Base-by-base conservation (phyloP, 768 basidiomycete species). In the Mycena capillaripes region DNA sequence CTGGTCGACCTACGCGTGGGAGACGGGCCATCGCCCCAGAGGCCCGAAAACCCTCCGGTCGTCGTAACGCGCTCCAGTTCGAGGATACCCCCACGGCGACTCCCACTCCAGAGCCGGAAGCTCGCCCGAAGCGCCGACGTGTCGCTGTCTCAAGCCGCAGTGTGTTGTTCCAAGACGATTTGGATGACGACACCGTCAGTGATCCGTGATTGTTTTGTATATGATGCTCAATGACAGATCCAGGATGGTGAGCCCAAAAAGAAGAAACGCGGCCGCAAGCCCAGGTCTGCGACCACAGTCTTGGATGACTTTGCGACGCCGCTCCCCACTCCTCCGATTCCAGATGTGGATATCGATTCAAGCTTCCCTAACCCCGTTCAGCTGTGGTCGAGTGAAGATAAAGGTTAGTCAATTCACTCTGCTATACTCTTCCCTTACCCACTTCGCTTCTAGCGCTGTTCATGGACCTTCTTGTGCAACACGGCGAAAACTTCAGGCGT, bases 401-500 rank as follows among this genome's bases (percentile, higher is more conserved):
- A 90, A 84, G 85, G 90, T 90, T 67, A 76, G 86, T 80, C 19
- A 36, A 44, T 55, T 53, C 27, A 66, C n/a, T 36, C 40, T 34
- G 4, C 70, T 53, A 27, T 75, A 12, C 36, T 32, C 19, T 52
- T 58, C 71, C 50, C 70, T 79, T 63, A 75, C 68, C 63, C 62
- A 70, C 55, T 32, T 73, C 64, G 90, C 89, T 78, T 55, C 75
- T 21, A 72, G 71, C 34, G 1, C 48, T 87, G 55, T 91, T 94
- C 76, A 75, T 90, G 56, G 79, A 84, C 19, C 84, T 94, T 44
- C 83, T 93, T 21, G 82, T 83, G n/a, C 84, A 89, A 69, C 86
- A 93, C 78, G 93, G 92, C 40, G 86, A 88, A 64, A 88, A 95
- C 76, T 91, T 91, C 76, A 88, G 90, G 75, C 86, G 88, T n/a